Conservation (phyloP, 2,329 filamentous ascomycete species). For the Aspergillus sp. region DNA sequence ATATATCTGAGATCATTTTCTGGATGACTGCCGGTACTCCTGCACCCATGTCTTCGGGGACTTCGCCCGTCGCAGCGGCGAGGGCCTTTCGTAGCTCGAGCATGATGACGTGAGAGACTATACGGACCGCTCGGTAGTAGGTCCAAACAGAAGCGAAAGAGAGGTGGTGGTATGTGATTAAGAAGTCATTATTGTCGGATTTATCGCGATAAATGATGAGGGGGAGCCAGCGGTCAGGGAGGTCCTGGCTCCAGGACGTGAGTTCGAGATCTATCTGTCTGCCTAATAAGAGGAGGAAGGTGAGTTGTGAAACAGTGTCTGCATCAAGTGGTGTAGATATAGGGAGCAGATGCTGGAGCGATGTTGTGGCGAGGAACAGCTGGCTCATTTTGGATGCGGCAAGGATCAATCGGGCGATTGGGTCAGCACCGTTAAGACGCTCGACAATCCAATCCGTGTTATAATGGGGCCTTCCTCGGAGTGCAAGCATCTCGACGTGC, state of each 20-base stretch:
- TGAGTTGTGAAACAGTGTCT: constrained; percentile 19
- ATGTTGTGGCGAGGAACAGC: constrained; percentile 25
- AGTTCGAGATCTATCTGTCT: constrained; percentile 29
- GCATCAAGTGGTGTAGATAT: constrained; percentile 5
- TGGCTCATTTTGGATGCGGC: constrained; percentile 31
- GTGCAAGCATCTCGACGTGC: constrained; percentile 36
- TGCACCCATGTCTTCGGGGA: not conserved
- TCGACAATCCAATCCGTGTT: constrained; percentile 30
- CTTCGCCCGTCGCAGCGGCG: not conserved
- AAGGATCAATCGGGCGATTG: constrained; percentile 32
- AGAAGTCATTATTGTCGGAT: constrained; percentile 26
- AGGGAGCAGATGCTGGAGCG: constrained; percentile 14
- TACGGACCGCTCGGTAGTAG: constrained; percentile 36
- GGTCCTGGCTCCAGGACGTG: constrained; percentile 29
- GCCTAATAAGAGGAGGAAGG: constrained; percentile 25
- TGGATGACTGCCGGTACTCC: constrained; percentile 19
- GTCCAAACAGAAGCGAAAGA: constrained; percentile 33
- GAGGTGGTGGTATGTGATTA: constrained; percentile 35
- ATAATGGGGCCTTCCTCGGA: constrained; percentile 33
- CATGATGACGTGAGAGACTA: constrained; percentile 33
- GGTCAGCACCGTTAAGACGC: constrained; percentile 28
- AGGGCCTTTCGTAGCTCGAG: constrained; percentile 26
- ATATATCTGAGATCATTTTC: constrained; percentile 36
- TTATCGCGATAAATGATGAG: constrained; percentile 28
- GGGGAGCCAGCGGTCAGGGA: constrained; percentile 36